Evolutionary conservation across 768 basidiomycete genomes (phyloP).

Genomic region (Amyloporia xantha): DNA sequence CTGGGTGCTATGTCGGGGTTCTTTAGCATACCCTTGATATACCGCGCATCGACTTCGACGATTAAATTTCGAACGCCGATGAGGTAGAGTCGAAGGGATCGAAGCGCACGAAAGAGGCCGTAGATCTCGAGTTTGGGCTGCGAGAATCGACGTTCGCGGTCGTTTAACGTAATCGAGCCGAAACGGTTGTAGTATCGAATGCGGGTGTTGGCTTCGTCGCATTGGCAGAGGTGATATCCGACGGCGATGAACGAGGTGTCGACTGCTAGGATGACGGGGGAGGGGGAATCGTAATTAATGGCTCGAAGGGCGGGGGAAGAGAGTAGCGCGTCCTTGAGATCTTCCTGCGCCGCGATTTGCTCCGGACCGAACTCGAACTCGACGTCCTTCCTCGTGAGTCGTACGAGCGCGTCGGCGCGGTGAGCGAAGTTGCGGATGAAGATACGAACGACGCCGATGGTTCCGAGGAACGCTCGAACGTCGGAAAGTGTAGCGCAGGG

Average conservation of each 20-base stretch:
- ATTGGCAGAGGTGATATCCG: conserved; percentile 23
- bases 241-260: conserved; percentile 21
- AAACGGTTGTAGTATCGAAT: conserved; percentile 25
- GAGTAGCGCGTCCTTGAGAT: conserved; percentile 13
- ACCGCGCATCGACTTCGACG: conserved; percentile 33
- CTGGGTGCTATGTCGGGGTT: conserved; percentile 34
- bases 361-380: conserved; percentile 14
- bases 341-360: conserved; percentile 10
- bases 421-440: conserved; percentile 21
- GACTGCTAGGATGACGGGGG: conserved; percentile 16
- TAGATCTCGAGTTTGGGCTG: conserved; percentile 26
- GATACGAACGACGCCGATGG: conserved; percentile 12
- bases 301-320: conserved; percentile 14
- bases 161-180: conserved; percentile 33
- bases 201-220: conserved; percentile 7
- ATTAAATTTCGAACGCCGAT: conserved; percentile 21
- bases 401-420: conserved; percentile 12
- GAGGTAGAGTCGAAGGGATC: neutral
- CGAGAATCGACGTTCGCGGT: conserved; percentile 12
- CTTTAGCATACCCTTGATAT: conserved; percentile 33
- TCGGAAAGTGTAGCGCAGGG: conserved; percentile 13
- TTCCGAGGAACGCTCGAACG: conserved; percentile 22
- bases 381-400: conserved; percentile 17
- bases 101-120: conserved; percentile 13
- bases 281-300: conserved; percentile 17